A percentile compares a stretch with the other conserved stretches of the same genome.
Conservation (phyloP, 2,329 filamentous ascomycete genomes). For the Alternaria novae-zelandiae region DNA sequence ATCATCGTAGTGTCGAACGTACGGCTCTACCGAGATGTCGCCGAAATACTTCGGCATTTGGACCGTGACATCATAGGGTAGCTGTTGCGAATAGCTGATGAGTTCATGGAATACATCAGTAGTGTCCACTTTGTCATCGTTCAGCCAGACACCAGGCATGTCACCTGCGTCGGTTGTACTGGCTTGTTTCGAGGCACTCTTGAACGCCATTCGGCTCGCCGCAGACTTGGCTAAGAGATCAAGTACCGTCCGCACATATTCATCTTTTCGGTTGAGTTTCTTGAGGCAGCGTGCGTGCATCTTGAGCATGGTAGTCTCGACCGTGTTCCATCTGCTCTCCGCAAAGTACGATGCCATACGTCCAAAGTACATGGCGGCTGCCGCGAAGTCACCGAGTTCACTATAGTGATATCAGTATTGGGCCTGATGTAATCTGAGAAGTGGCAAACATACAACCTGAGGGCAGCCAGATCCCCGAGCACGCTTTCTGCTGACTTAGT, state of each 20-base stretch:
- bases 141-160: slow-evolving; percentile 40
- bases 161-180: slow-evolving; percentile 9
- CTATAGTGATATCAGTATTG: slow-evolving; percentile 20
- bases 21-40: slow-evolving; percentile 69
- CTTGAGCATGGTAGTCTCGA: slow-evolving; percentile 83
- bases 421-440: not conserved
- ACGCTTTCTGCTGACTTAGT: slow-evolving; percentile 77
- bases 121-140: slow-evolving; percentile 49
- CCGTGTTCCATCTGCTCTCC: slow-evolving; percentile 75
- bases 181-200: slow-evolving; percentile 24
- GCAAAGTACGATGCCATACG: slow-evolving; percentile 76
- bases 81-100: slow-evolving; percentile 55
- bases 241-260: slow-evolving; percentile 78
- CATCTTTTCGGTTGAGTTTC: slow-evolving; percentile 75
- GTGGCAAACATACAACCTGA: slow-evolving; percentile 66
- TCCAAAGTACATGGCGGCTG: slow-evolving; percentile 79
- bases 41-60: slow-evolving; percentile 77
- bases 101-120: slow-evolving; percentile 51
- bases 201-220: slow-evolving; percentile 40
- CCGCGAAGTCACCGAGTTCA: slow-evolving; percentile 72
- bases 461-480: slow-evolving; percentile 82
- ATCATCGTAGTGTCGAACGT: slow-evolving; percentile 71
- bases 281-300: slow-evolving; percentile 86
- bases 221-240: slow-evolving; percentile 74
- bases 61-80: slow-evolving; percentile 69